A percentile compares a stretch with the other conserved stretches of the same genome.
These are phyloP conservation scores for Blastobotrys attinorum DNA, from an alignment of 805 yeast genomes.

Conservation along the genomic window DNA sequence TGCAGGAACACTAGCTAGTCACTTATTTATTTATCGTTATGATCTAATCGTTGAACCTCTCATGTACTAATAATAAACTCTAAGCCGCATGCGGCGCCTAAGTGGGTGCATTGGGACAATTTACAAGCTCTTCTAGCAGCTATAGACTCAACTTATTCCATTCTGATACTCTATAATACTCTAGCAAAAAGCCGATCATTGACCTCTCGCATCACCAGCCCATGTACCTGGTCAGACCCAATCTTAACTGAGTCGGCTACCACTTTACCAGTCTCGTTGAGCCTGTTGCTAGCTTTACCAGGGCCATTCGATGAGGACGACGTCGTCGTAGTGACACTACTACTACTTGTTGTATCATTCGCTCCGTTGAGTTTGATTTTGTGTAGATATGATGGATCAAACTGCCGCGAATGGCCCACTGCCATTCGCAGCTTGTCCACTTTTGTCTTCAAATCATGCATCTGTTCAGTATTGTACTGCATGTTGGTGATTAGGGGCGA, in stretches of 20 bases:
- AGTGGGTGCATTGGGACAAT: no score
- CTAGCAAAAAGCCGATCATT: constrained; percentile 16
- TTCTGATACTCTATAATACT: no score
- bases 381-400: neutral
- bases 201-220: constrained; percentile 18
- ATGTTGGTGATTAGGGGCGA: constrained; percentile 22
- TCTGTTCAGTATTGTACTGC: constrained; percentile 22
- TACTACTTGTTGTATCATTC: neutral
- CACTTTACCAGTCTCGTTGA: constrained; percentile 13
- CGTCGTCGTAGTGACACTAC: neutral
- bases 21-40: no score
- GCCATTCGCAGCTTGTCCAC: constrained; percentile 13
- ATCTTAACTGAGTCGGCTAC: constrained; percentile 15
- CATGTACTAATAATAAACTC: no score
- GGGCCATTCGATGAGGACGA: neutral
- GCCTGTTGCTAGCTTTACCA: constrained; percentile 9
- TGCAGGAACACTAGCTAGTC: no score
- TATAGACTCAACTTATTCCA: no score
- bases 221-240: constrained; percentile 21
- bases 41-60: no score
- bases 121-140: no score
- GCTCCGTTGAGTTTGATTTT: constrained; percentile 6
- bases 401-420: constrained; percentile 2
- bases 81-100: no score
- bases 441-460: constrained; percentile 24